These are phyloP conservation scores for Lecanosticta acicola DNA, from an alignment of 2,329 filamentous ascomycete genomes.

Conservation along the genomic window DNA sequence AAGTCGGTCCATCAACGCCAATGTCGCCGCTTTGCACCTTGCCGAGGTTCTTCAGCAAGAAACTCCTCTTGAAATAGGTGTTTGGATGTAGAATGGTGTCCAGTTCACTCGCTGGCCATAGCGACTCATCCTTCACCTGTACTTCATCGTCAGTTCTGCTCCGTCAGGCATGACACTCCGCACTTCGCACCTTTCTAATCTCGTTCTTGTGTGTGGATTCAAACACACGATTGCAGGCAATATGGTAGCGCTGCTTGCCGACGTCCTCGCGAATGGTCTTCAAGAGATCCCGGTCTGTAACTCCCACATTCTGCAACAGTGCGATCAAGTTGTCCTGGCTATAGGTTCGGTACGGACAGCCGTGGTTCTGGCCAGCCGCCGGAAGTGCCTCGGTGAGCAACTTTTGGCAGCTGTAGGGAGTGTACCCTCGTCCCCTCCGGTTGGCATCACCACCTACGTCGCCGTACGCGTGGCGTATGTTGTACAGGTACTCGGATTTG, in stretches of 20 bases:
- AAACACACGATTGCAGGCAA: slow-evolving; percentile 95
- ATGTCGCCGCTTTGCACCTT: slow-evolving; percentile 36
- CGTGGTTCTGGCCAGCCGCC: slow-evolving; percentile 76
- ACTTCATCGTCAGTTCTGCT: slow-evolving; percentile 6
- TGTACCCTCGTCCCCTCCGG: slow-evolving; percentile 78
- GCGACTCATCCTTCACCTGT: slow-evolving; percentile 42
- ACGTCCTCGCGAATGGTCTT: slow-evolving; percentile 84
- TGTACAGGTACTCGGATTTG: slow-evolving; percentile 97
- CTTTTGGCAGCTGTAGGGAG: slow-evolving; percentile 90
- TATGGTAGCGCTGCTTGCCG: slow-evolving; percentile 80
- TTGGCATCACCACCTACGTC: slow-evolving; percentile 92
- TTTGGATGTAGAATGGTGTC: slow-evolving; percentile 98
- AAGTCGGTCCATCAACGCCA: slow-evolving; percentile 32
- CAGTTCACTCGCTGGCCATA: slow-evolving; percentile 59
- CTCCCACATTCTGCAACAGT: slow-evolving; percentile 70
- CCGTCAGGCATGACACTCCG: background rate
- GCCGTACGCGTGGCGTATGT: slow-evolving; percentile 89
- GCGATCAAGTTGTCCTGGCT: slow-evolving; percentile 75
- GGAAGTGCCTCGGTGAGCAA: slow-evolving; percentile 85
- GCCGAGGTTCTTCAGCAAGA: slow-evolving; percentile 73
- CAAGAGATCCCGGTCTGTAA: slow-evolving; percentile 70
- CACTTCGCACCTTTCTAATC: slow-evolving; percentile 42
- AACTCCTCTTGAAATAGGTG: slow-evolving; percentile 95
- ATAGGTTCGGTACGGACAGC: slow-evolving; percentile 95
- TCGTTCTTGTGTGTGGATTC: slow-evolving; percentile 70